Evolutionary conservation across 768 basidiomycete genomes (phyloP), one percentile per base, ranked within the genome.

Genomic region (Russula sp.): DNA sequence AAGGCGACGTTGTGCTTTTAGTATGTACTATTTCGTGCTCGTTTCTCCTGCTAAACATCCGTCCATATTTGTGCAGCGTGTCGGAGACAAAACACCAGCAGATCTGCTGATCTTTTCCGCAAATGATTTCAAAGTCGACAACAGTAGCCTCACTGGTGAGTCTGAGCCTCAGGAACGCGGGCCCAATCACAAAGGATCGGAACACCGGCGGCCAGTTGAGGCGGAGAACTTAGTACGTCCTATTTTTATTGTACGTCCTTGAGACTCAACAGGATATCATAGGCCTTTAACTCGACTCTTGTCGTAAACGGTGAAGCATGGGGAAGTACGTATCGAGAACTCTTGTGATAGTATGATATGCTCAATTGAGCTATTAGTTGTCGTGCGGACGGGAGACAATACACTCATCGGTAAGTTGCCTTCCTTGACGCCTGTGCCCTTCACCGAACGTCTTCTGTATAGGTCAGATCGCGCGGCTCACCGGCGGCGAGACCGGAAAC

Each of bases 271-370:
- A 28, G 44, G 14, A 1, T 44, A 18, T 60, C 55, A 30, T 32
- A 87, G 85, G 79, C 82, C n/a, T 88, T 87, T 74, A 87, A 87
- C 69, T 87, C 85, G 5, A 87, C 86, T 4, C 76, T 87, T 13
- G 74, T 87, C 13, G 83, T 88, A 63, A 87, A 86, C 68, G 86
- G 87, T n/a, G 86, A 88, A 77, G 87, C 76, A 63, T 87, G 84
- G 81, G 86, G 86, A 62, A 72, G 85, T 85, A 69, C 71, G 83
- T 76, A 49, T 48, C 26, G 8, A 44, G n/a, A 42, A 6, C 14
- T 38, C n/a, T 13, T 66, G 62, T 38, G 10, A 30, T 5, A 28
- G 5, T 16, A 54, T 20, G 51, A 48, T 57, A 42, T 26, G 42
- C 30, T 32, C 46, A 48, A 62, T 66, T 22, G 38, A 20, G 58